Evolutionary conservation across 805 yeast genomes (phyloP), one percentile per base, ranked within the genome.

Genomic region (Wickerhamiella cacticola): DNA sequence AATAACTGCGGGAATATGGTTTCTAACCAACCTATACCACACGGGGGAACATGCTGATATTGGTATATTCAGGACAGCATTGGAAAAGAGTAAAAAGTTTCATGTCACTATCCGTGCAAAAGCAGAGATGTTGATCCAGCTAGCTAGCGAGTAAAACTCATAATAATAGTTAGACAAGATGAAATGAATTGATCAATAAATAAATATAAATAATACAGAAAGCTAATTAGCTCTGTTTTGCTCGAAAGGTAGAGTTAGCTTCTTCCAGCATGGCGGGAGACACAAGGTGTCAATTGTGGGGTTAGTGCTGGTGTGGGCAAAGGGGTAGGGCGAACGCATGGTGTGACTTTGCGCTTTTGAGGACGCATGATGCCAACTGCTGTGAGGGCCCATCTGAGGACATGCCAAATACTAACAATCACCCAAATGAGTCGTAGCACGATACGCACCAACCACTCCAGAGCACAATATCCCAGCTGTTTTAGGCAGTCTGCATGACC

Each of bases 381-480:
- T 6, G 36, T 31, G 36, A 31, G 36, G 19, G 23, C 5, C 33
- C 46, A 13, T 9, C 29, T 13, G 33, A 43, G 25, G n/a, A 34
- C 26, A 19, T 13, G 29, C 41, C 39, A 23, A 4, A 35, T 9
- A 18, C 41, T 22, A n/a, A 50, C 53, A 8, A 39, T 48, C 19
- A 49, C 33, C 61, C 61, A 57, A 29, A 53, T 50, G 3, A 42
- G 33, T 48, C 61, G 52, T 55, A 57, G 49, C 10, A 49, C 24
- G 15, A 45, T n/a, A 23, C 51, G 22, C 13, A 57, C 57, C 5
- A 46, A 16, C 51, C 53, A 57, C 48, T 57, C 60, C 6, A 57
- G 43, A 9, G 48, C n/a, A 4, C 28, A 15, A 47, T 55, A 57
- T 41, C 52, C 48, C 9, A 45, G 10, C 18, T 45, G 35, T 19